These are phyloP conservation scores for Hanseniaspora osmophila DNA, from an alignment of 805 yeast species.

Conservation along the genomic window DNA sequence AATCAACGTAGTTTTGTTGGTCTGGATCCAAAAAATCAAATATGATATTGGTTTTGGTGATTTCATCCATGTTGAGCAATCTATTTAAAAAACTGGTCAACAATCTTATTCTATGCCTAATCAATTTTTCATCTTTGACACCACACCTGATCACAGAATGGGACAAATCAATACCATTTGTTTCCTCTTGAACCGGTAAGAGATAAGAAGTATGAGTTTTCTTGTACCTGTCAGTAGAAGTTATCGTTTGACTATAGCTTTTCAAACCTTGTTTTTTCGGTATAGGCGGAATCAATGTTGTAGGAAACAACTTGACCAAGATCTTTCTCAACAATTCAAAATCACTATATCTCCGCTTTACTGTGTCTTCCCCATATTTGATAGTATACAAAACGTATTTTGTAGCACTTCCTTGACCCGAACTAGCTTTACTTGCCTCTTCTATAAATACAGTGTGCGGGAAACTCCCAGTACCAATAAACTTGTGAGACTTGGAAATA, in stretches of 20 bases:
- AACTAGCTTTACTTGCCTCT: constrained; percentile 20
- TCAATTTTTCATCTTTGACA: constrained; percentile 20
- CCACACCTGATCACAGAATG: constrained; percentile 18
- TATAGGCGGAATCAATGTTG: constrained; percentile 80
- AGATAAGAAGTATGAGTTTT: constrained; percentile 6
- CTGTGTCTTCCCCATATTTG: constrained; percentile 35
- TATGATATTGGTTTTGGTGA: constrained; percentile 19
- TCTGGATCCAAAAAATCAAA: constrained; percentile 22
- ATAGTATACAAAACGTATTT: constrained; percentile 60
- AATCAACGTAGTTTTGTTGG: constrained; percentile 21
- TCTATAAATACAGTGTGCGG: constrained; percentile 7
- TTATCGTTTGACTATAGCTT: constrained; percentile 20
- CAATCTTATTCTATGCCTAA: constrained; percentile 24
- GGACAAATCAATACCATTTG: constrained; percentile 19
- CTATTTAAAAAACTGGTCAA: constrained; percentile 21
- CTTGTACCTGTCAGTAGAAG: constrained; percentile 7
- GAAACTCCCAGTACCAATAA: no score
- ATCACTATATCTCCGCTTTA: constrained; percentile 78
- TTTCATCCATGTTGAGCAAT: constrained; percentile 16
- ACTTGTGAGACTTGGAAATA: not conserved
- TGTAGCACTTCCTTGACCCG: constrained; percentile 18
- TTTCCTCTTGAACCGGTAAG: constrained; percentile 17
- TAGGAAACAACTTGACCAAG: constrained; percentile 62
- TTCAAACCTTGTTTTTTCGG: constrained; percentile 57
- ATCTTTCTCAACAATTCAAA: constrained; percentile 69